These are phyloP conservation scores for Lizonia empirigonia DNA, from an alignment of 2,329 filamentous ascomycete genomes.

Conservation along the genomic window DNA sequence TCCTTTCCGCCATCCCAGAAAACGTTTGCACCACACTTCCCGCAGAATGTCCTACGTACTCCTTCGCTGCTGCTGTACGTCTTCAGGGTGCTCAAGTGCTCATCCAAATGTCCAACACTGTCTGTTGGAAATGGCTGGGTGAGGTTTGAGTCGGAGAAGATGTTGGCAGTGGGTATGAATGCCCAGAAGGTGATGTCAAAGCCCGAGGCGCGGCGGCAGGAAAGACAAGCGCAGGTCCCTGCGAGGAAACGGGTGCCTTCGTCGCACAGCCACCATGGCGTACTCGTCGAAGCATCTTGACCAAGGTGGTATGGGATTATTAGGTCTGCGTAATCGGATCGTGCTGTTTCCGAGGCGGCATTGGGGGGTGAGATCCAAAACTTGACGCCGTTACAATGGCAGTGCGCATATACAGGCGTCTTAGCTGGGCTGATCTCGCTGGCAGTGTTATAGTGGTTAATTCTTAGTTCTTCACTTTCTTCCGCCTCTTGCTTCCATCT, in stretches of 20 bases:
- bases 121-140: constrained; percentile 19
- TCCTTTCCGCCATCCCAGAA: constrained; percentile 50
- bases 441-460: not conserved
- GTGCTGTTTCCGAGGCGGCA: constrained; percentile 29
- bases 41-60: constrained; percentile 57
- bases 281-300: constrained; percentile 9
- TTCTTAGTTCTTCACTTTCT: not conserved
- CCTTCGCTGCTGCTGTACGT: constrained; percentile 52
- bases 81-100: constrained; percentile 49
- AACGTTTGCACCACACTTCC: constrained; percentile 53
- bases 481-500: constrained; percentile 27
- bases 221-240: constrained; percentile 54
- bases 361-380: constrained; percentile 48
- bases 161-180: constrained; percentile 49
- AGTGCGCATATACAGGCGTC: constrained; percentile 47
- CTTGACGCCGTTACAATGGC: constrained; percentile 55
- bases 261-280: constrained; percentile 39
- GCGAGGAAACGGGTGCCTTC: constrained; percentile 47
- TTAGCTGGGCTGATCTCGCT: not conserved
- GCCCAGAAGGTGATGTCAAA: constrained; percentile 57
- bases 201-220: constrained; percentile 53
- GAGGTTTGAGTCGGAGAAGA: constrained; percentile 40
- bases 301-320: constrained; percentile 26
- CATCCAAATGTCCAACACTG: constrained; percentile 3
- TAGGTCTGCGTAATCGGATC: constrained; percentile 52